Evolutionary conservation across 1,284 basidiomycete species (phyloP), one percentile per base, ranked within the genome.

Genomic region (Kwoniella shivajii): DNA sequence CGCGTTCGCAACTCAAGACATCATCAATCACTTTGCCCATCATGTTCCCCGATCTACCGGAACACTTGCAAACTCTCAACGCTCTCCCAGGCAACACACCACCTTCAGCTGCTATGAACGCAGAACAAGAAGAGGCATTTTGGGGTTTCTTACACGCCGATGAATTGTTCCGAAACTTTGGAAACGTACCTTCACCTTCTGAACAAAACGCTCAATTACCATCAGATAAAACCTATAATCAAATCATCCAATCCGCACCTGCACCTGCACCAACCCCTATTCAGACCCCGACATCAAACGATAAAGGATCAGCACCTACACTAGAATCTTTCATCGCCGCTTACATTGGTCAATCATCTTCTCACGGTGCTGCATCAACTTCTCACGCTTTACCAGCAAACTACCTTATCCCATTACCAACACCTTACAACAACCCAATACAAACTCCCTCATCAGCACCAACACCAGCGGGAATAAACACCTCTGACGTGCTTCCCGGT

Each of bases 311-410:
- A 27, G 55, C 64, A 31, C 60, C 67, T 11, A 74, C 72, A 13
- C 65, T 76, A 59, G 73, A 76, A 59, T 71, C 74, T 7, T 76
- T 76, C 69, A 63, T 76, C 26, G 73, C 74, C 18, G 67, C 69
- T 27, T 76, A 54, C 49, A 61, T 61, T 70, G 62, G 72, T 64
- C 46, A 59, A 53, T 50, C 66, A 60, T 38, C 51, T 18, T 37
- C 51, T 37, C 31, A 53, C 27, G 53, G 46, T 27, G 36, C 48
- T 9, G n/a, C 31, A 14, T 11, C 61, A 27, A 20, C 57, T 24
- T 33, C 61, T 14, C 6, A 22, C 18, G 27, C 42, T 31, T 33
- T 46, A 9, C 39, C 50, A 29, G 37, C 50, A 18, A 53, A 66
- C 62, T 69, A 67, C 58, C 64, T 71, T 45, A 46, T 63, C 13